Base-by-base conservation (phyloP, 306 rosid species). In the Astragalus membranaceus region DNA sequence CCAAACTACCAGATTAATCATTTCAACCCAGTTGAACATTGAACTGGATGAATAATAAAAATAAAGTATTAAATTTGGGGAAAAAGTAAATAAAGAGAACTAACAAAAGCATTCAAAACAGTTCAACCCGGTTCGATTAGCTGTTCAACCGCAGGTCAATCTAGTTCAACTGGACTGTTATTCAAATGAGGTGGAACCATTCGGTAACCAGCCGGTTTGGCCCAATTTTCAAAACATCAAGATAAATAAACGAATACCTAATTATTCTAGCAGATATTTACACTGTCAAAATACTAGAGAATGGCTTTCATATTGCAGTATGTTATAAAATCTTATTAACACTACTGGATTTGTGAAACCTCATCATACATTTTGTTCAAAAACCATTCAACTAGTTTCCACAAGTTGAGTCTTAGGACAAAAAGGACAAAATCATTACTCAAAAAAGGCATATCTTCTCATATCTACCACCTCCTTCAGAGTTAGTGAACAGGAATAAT, bases 341-440 rank as follows among this genome's bases (percentile, higher is more conserved):
- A 70, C 15, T 80, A 32, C 10, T 35, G 17, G 78, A 76, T 58
- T 60, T 61, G 73, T 39, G n/a, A 12, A 49, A 69, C 55, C 55
- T 17, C 50, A 14, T 35, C 47, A 43, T 15, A 67, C 51, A 46
- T 44, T 64, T 7, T 51, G 48, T 67, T 73, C 35, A 30, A 52
- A 67, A 60, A 37, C 37, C 54, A 11, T 37, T 67, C 43, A 79
- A 57, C 63, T 17, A 61, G 57, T 68, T 52, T 53, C 36, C 23
- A 48, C 23, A 79, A 44, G 47, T 14, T 35, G 55, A 32, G 20
- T 51, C 67, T 49, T 66, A 6, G 58, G 17, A 56, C 57, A 67
- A 70, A 51, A 67, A 29, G 36, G 32, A 58, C 6, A 20, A 36
- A 35, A 29, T 6, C 10, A 41, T 26, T 64, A 30, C 68, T 55